Evolutionary conservation across 106 monocot species (phyloP).

Genomic region (Dioscorea alata): DNA sequence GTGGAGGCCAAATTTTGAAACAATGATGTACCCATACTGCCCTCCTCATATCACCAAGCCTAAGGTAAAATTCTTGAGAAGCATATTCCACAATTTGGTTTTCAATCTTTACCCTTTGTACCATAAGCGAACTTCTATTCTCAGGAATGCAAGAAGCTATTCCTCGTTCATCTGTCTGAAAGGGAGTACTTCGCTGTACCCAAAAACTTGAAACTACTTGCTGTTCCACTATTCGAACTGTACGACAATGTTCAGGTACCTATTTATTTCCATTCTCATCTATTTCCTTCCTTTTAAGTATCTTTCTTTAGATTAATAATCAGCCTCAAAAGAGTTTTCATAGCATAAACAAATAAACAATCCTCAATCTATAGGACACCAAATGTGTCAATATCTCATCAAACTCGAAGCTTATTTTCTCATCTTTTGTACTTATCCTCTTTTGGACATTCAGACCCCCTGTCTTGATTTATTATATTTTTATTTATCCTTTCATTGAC

Average conservation of each 20-base stretch:
- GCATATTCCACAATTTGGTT: not conserved
- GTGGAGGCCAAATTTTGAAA: slow-evolving; percentile 99
- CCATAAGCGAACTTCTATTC: slow-evolving; percentile 1
- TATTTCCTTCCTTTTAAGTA: not conserved
- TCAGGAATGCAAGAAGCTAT: slow-evolving; percentile 98
- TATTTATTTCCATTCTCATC: not conserved
- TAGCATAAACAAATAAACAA: too few species aligned
- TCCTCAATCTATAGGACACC: too few species aligned
- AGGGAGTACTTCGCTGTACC: slow-evolving; percentile 97
- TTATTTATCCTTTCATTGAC: too few species aligned
- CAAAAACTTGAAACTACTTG: slow-evolving; percentile 93
- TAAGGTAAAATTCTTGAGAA: slow-evolving; percentile 41
- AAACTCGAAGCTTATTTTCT: too few species aligned
- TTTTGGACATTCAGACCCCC: too few species aligned
- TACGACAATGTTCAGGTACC: slow-evolving; percentile 98
- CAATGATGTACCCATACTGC: slow-evolving; percentile 97
- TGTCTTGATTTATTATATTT: too few species aligned
- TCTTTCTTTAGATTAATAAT: not conserved
- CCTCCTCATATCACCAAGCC: slow-evolving; percentile 98
- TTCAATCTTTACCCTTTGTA: not conserved
- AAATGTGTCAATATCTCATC: too few species aligned
- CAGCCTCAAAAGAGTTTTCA: too few species aligned
- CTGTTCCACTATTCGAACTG: slow-evolving; percentile 97
- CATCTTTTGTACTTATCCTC: too few species aligned
- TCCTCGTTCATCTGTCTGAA: slow-evolving; percentile 87